These are phyloP conservation scores for Ampelocalamus luodianensis DNA, from an alignment of 176 grass and related monocot species.

Conservation along the genomic window DNA sequence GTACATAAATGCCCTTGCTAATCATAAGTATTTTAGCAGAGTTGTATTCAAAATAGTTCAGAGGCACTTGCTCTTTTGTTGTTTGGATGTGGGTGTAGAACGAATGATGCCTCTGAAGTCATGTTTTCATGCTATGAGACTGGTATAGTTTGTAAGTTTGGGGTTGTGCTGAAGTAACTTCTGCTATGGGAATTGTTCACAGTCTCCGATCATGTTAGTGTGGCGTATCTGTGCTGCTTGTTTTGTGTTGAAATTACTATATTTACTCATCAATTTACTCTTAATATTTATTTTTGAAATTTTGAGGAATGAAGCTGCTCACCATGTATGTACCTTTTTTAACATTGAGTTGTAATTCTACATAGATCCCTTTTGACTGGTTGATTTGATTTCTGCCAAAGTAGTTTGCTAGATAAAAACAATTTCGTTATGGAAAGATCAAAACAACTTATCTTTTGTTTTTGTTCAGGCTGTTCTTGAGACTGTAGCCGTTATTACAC, in stretches of 20 bases:
- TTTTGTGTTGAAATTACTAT: constrained; percentile 23
- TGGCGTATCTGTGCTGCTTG: not conserved
- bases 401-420: not conserved
- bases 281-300: not conserved
- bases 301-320: not conserved
- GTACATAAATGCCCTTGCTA: not conserved
- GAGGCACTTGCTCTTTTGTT: constrained; percentile 1
- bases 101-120: not conserved
- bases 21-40: constrained; percentile 18
- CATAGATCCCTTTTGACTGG: not conserved
- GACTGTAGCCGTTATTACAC: constrained; percentile 93
- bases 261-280: not conserved
- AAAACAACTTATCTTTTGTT: constrained; percentile 17
- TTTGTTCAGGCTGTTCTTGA: constrained; percentile 89
- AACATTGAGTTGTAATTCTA: not conserved
- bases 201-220: not conserved
- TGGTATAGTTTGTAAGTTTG: constrained; percentile 8
- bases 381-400: constrained; percentile 10
- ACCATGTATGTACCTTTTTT: not conserved
- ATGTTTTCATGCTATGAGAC: not conserved
- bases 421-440: not conserved
- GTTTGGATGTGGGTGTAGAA: constrained; percentile 7
- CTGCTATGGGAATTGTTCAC: not conserved
- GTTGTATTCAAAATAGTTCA: constrained; percentile 17
- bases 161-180: constrained; percentile 5